These are phyloP conservation scores for Leccinum holopus DNA, from an alignment of 1,284 basidiomycete species.

Conservation along the genomic window DNA sequence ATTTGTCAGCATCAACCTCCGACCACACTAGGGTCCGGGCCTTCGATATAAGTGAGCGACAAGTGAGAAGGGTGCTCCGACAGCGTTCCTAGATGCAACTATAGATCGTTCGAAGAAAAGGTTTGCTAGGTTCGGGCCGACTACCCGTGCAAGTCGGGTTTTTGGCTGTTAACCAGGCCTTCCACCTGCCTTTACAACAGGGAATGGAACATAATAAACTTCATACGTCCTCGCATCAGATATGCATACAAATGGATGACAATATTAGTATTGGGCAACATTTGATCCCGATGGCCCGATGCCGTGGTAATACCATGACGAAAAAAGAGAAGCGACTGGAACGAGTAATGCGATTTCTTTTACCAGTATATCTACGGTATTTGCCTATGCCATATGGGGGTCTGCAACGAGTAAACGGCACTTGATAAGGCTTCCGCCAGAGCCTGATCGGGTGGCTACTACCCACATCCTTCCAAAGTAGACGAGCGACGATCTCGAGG, in stretches of 20 bases:
- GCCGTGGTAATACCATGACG: background rate
- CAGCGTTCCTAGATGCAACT: background rate
- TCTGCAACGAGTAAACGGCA: background rate
- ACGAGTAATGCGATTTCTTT: conserved; percentile 12
- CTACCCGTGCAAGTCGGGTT: background rate
- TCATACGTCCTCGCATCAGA: background rate
- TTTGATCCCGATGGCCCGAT: conserved; percentile 5
- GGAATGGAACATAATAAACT: conserved; percentile 1
- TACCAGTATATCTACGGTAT: conserved; percentile 12
- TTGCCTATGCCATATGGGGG: conserved; percentile 2
- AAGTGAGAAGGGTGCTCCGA: background rate
- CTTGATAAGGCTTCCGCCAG: conserved; percentile 4
- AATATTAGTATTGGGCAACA: background rate
- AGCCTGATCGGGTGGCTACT: conserved; percentile 16
- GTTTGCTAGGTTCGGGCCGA: background rate
- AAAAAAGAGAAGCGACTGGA: background rate
- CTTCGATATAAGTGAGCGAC: background rate
- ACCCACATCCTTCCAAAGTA: conserved; percentile 29
- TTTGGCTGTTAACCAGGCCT: background rate
- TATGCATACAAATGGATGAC: background rate
- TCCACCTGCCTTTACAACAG: background rate
- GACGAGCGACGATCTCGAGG: conserved; percentile 20
- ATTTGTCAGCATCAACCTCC: conserved; percentile 13
- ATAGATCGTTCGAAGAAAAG: background rate
- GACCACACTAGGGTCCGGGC: background rate